Evolutionary conservation across 495 filamentous ascomycete genomes (phyloP).

Genomic region (Neurospora sp.): DNA sequence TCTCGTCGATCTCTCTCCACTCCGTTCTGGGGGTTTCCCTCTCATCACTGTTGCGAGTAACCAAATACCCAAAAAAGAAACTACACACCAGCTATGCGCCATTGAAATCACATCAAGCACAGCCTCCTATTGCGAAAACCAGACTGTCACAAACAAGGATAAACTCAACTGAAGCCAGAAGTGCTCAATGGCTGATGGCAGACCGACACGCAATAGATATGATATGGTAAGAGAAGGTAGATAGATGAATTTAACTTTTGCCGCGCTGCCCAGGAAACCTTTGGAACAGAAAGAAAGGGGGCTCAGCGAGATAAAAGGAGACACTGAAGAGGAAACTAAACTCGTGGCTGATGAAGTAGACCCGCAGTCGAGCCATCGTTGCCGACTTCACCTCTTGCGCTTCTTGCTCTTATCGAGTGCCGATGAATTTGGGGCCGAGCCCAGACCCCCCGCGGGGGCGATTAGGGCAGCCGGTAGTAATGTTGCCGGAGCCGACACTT

Average conservation of each 20-base stretch:
- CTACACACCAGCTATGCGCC: not conserved
- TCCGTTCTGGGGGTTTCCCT: not conserved
- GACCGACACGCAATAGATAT: not conserved
- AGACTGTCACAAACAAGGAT: not conserved
- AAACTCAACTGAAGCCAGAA: not conserved
- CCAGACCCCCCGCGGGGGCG: conserved; percentile 1
- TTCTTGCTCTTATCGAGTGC: conserved; percentile 37
- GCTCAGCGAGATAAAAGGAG: not conserved
- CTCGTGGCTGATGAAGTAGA: not conserved
- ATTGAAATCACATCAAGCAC: not conserved
- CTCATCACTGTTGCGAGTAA: not conserved
- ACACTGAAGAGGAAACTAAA: not conserved
- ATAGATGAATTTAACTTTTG: not conserved
- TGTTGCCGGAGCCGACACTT: conserved; percentile 20
- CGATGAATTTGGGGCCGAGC: not conserved
- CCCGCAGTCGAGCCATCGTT: not conserved
- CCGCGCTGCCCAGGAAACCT: not conserved
- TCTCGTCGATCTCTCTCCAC: not conserved
- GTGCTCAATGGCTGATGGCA: not conserved
- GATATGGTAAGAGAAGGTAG: not conserved
- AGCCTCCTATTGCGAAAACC: not conserved
- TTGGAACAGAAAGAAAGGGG: not conserved
- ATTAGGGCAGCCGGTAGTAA: conserved; percentile 34
- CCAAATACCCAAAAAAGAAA: not conserved
- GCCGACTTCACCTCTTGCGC: conserved; percentile 30